These are phyloP conservation scores for Mollisiaceae sp. DNA, from an alignment of 2,329 filamentous ascomycete genomes.

Conservation along the genomic window DNA sequence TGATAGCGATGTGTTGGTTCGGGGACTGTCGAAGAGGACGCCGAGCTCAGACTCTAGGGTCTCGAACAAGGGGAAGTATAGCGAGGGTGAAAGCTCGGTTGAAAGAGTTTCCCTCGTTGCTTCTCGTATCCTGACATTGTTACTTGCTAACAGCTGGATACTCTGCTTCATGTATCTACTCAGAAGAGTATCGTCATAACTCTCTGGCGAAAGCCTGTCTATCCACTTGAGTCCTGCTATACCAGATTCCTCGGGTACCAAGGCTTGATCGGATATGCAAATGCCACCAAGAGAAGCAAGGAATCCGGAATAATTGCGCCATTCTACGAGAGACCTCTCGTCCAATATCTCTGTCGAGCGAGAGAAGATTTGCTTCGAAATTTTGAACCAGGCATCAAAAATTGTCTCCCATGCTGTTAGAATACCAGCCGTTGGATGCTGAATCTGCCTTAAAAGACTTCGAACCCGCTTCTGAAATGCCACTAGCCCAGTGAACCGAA, in stretches of 20 bases:
- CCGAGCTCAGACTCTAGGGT: constrained; percentile 69
- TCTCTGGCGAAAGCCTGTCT: constrained; percentile 62
- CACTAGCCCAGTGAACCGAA: constrained; percentile 70
- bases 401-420: constrained; percentile 69
- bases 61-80: constrained; percentile 68
- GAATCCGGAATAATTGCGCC: constrained; percentile 73
- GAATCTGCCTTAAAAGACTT: constrained; percentile 62
- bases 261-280: constrained; percentile 64
- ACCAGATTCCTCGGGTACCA: constrained; percentile 59
- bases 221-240: constrained; percentile 63
- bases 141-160: constrained; percentile 68
- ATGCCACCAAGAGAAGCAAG: constrained; percentile 69
- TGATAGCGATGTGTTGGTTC: constrained; percentile 55
- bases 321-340: constrained; percentile 63
- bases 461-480: constrained; percentile 72
- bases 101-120: constrained; percentile 70
- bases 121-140: constrained; percentile 68
- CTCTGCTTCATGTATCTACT: constrained; percentile 65
- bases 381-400: constrained; percentile 67
- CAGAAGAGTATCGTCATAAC: constrained; percentile 64
- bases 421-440: constrained; percentile 68
- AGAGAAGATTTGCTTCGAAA: constrained; percentile 67
- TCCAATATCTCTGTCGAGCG: constrained; percentile 56
- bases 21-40: constrained; percentile 62
- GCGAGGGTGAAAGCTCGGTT: constrained; percentile 64